Evolutionary conservation across 257 asterid species (phyloP), one percentile per base, ranked within the genome.

Genomic region (Avicennia marina): DNA sequence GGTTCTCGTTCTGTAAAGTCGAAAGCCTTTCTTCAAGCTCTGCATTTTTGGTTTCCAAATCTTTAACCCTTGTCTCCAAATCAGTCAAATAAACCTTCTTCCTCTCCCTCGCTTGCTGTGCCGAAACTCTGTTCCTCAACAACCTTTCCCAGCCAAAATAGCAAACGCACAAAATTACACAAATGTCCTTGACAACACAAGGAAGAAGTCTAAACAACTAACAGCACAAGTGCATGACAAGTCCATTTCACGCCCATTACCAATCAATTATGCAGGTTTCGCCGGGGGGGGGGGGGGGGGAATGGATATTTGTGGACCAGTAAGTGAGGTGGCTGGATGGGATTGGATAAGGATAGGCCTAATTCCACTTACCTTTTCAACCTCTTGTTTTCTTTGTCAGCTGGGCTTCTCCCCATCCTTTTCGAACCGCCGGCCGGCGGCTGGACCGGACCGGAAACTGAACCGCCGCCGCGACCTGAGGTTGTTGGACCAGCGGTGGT

Each of bases 91-190:
- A 86, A 2, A 95, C 97, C 75, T 93, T 93, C 89, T 93, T 93
- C 81, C 98, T 83, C 81, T 93, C 98, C 80, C 98, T 89, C 42
- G 98, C 98, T 75, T 89, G 97, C 64, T 93, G 98, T 24, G 98
- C 98, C 7, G 98, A 93, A 18, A 93, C 98, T 86, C 98, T 78
- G 70, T 93, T 93, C 82, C 98, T 85, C 84, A 93, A 60, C 86
- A 93, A 82, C 87, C 98, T 88, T 66, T 16, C 1, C 34, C 34
- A 29, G 4, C 34, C 72, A 65, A 56, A 50, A 29, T n/a, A 18
- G 7, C 16, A 63, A 34, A 69, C 38, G 64, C 54, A 25, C n/a
- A n/a, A n/a, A n/a, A n/a, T n/a, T n/a, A n/a, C n/a, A n/a, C n/a
- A n/a, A n/a, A n/a, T 9, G 22, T 29, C 48, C 55, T 12, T n/a